Base-by-base conservation (phyloP, 1,284 basidiomycete genomes). In the Waitea zeae region DNA sequence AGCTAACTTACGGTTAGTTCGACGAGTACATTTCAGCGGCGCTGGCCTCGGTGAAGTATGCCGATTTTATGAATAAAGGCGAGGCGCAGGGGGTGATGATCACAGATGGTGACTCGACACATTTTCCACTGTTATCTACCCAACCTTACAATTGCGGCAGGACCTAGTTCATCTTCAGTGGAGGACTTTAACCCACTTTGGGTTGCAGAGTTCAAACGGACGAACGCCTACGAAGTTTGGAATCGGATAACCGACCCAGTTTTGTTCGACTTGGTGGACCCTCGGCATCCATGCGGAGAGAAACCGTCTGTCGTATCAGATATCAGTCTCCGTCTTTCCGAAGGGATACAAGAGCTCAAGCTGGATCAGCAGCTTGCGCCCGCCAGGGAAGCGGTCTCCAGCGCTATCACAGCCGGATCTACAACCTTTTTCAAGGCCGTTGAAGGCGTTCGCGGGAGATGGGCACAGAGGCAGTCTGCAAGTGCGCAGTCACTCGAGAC, bases 221-320 rank as follows among this genome's bases (percentile, higher is more conserved):
- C 88, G 9, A 70, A 78, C 41, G 87, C 87, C 0, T 89, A 75
- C 49, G 75, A 81, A 39, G 69, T 86, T 2, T 96, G 90, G 90
- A 70, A 92, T 37, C 62, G 71, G 30, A 70, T 75, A 20, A 95
- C 90, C 0, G 89, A 95, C 52, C 78, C 83, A 2, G 61, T 84
- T 41, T 55, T 95, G 13, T 96, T 96, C 49, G 90, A 96, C 51
- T 81, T 95, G 35, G 67, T 88, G 36, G 90, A 96, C 52, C 83
- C 89, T 30, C 63, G 79, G 80, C 89, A 93, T 53, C 89, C 89
- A 24, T 92, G 86, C 49, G 80, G 75, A 39, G 82, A 86, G 42
- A 84, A 82, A 49, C 79, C 81, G 0, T 81, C 79, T n/a, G 72
- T 86, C 1, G 81, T 93, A 2, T 65, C 84, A 4, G 89, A 96